Evolutionary conservation across 169 alveolate species (phyloP).

Genomic region (Plasmodium yoelii): DNA sequence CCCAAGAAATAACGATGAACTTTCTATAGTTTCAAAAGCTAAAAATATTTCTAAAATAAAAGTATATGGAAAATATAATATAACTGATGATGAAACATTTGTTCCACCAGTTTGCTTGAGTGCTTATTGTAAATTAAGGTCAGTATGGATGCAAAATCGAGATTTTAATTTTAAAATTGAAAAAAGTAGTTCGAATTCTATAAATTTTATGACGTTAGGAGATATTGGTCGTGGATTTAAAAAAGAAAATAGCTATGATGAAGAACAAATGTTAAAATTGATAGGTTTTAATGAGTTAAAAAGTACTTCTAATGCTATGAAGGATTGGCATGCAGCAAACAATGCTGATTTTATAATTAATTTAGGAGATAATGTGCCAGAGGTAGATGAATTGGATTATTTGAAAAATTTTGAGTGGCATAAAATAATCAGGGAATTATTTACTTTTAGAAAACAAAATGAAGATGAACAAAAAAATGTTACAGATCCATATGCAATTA

Average conservation of each 20-base stretch:
- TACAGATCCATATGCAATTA: background rate
- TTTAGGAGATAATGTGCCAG: constrained; percentile 74
- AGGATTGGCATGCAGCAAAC: constrained; percentile 53
- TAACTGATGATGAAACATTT: constrained; percentile 59
- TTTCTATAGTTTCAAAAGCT: background rate
- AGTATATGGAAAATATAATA: constrained; percentile 41
- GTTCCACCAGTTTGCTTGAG: constrained; percentile 59
- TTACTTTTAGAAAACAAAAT: constrained; percentile 39
- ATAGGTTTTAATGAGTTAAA: constrained; percentile 70
- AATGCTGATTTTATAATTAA: constrained; percentile 73
- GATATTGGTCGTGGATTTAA: constrained; percentile 68
- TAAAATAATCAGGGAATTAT: constrained; percentile 44
- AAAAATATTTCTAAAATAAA: constrained; percentile 9
- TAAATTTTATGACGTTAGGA: constrained; percentile 73
- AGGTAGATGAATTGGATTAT: constrained; percentile 4
- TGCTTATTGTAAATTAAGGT: constrained; percentile 55
- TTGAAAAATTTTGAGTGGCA: constrained; percentile 49
- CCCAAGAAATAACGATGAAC: background rate
- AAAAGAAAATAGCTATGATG: constrained; percentile 23
- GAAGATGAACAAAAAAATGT: constrained; percentile 25
- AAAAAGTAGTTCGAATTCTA: constrained; percentile 42
- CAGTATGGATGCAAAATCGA: constrained; percentile 68
- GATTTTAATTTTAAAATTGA: constrained; percentile 42
- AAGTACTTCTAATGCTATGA: constrained; percentile 56
- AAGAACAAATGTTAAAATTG: constrained; percentile 18